Conservation (phyloP, 306 rosid species). For the Vachellia pachyceras region DNA sequence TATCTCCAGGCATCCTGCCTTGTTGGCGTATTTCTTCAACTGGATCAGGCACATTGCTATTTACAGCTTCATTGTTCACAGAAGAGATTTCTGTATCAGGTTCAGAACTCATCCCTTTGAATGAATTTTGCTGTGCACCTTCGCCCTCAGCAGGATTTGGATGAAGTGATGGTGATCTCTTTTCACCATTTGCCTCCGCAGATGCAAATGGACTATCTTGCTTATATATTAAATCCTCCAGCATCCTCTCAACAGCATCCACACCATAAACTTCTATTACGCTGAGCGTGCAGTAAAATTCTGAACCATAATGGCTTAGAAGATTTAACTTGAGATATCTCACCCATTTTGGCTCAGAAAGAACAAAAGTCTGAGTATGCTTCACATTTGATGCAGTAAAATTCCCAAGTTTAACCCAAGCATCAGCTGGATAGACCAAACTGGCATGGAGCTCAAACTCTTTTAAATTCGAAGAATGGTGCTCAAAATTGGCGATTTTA, state of each 20-base stretch:
- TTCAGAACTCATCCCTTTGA: constrained; percentile 47
- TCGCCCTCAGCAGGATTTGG: constrained; percentile 53
- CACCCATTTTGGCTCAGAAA: constrained; percentile 93
- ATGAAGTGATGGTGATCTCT: constrained; percentile 47
- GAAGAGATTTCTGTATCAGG: constrained; percentile 47
- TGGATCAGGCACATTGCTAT: constrained; percentile 62
- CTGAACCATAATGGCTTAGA: constrained; percentile 85
- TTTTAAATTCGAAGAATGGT: constrained; percentile 86
- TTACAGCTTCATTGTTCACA: constrained; percentile 53
- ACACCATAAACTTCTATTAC: constrained; percentile 81
- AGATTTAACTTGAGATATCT: constrained; percentile 89
- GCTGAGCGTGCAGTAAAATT: constrained; percentile 94
- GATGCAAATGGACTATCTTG: constrained; percentile 52
- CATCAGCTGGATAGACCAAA: constrained; percentile 85
- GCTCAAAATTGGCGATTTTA: constrained; percentile 90
- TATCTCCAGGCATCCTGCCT: constrained; percentile 97
- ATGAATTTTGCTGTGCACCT: constrained; percentile 42
- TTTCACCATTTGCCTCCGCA: constrained; percentile 60
- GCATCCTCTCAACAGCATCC: constrained; percentile 97
- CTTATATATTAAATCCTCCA: constrained; percentile 80
- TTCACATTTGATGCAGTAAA: constrained; percentile 84
- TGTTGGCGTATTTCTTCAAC: constrained; percentile 78
- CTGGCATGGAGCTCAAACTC: constrained; percentile 83
- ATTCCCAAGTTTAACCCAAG: constrained; percentile 83
- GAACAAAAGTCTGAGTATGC: constrained; percentile 73